phyloP scores from a whole-genome alignment of 2,329 filamentous ascomycete species.

The Dactylonectria macrodidyma region DNA sequence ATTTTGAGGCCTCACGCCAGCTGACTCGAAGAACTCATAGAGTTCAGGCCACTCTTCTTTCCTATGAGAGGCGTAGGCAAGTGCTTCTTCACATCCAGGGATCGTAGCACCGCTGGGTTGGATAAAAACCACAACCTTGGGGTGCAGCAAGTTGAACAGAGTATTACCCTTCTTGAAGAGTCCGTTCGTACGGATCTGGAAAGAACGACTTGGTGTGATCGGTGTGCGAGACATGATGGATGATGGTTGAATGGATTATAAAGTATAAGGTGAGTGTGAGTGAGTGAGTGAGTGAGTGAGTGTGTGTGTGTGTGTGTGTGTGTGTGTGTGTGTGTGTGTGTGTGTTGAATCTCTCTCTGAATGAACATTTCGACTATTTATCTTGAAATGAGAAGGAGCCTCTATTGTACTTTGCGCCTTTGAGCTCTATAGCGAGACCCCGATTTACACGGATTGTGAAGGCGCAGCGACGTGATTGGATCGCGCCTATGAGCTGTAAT shows the following conservation, averaged over 20 bases:
- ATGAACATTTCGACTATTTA: slow-evolving; percentile 3
- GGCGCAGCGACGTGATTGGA: neutral
- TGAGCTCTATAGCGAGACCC: neutral
- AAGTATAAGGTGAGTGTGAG: neutral
- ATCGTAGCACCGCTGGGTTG: neutral
- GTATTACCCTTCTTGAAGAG: slow-evolving; percentile 1
- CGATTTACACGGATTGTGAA: neutral
- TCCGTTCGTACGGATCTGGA: neutral
- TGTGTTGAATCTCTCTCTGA: neutral
- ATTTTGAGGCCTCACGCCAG: neutral
- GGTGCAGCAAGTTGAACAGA: neutral
- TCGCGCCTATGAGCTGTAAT: neutral
- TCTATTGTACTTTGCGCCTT: neutral
- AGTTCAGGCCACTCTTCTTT: neutral
- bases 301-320: neutral
- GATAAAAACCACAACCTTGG: neutral
- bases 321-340: neutral
- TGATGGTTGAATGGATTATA: neutral
- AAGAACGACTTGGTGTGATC: neutral
- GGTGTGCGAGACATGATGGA: neutral
- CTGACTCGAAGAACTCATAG: neutral
- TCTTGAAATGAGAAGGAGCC: neutral
- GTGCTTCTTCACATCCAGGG: neutral
- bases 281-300: too few relatives aligned
- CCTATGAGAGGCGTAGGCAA: slow-evolving; percentile 1